Conservation (phyloP, 2,329 filamentous ascomycete species). For the Fusarium pseudonygamai region DNA sequence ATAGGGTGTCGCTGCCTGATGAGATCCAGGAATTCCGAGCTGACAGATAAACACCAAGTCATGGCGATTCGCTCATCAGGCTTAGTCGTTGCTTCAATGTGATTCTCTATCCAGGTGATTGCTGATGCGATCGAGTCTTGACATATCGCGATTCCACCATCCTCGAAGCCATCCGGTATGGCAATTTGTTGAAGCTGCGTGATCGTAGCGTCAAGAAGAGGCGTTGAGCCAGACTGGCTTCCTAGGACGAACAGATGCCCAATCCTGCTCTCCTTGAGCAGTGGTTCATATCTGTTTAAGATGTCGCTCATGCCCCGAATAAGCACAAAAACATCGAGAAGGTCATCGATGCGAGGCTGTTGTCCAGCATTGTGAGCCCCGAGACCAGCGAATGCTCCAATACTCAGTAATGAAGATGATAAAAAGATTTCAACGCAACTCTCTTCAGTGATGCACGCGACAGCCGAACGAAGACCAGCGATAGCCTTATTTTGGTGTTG, state of each 20-base stretch:
- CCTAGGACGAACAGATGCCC: not conserved
- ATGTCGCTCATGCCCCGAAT: conserved; percentile 46
- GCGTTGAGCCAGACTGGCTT: not conserved
- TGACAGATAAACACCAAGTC: conserved; percentile 25
- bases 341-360: conserved; percentile 42
- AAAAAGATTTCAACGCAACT: conserved; percentile 49
- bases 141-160: not conserved
- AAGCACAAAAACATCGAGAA: conserved; percentile 47
- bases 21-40: conserved; percentile 26
- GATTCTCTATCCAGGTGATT: conserved; percentile 3
- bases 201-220: conserved; percentile 1
- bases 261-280: conserved; percentile 7
- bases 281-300: conserved; percentile 37
- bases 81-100: not conserved
- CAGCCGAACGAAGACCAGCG: conserved; percentile 41
- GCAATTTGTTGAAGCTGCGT: conserved; percentile 19
- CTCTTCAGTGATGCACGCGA: conserved; percentile 40
- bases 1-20: conserved; percentile 21
- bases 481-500: conserved; percentile 48
- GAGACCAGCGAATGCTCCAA: conserved; percentile 46
- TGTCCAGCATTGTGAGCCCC: conserved; percentile 26
- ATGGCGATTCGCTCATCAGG: conserved; percentile 18
- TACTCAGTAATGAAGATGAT: conserved; percentile 45
- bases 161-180: conserved; percentile 8
- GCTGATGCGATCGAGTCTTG: not conserved